Evolutionary conservation across 1,139 yeast species (phyloP).

Genomic region (Geotrichum aggregatum): DNA sequence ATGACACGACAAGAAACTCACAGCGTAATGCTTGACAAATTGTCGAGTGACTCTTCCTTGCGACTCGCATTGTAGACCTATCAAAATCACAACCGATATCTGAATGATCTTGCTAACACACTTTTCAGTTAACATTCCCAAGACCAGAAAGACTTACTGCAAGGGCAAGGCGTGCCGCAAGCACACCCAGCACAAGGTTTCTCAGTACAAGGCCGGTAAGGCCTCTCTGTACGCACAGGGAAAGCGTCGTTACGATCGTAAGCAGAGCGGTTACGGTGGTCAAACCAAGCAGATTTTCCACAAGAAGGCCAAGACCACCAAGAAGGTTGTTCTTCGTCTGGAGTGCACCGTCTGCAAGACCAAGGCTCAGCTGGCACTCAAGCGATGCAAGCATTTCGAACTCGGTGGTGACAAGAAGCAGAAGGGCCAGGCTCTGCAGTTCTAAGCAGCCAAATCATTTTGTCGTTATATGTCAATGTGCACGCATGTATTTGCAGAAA

Average conservation of each 20-base stretch:
- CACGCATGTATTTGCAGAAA: neutral
- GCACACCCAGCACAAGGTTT: conserved; percentile 99
- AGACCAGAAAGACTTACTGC: conserved; percentile 99
- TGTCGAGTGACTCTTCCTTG: neutral
- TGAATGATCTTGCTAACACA: conserved; percentile 13
- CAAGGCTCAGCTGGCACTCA: conserved; percentile 94
- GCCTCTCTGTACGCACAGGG: conserved; percentile 99
- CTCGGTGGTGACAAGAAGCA: conserved; percentile 99
- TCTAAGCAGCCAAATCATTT: conserved; percentile 49
- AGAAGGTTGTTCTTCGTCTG: conserved; percentile 98
- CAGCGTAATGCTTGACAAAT: no score
- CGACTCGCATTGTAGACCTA: neutral
- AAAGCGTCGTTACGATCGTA: conserved; percentile 99
- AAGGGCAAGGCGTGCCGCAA: conserved; percentile 98
- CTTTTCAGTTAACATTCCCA: conserved; percentile 95
- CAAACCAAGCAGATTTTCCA: conserved; percentile 99
- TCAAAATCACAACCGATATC: neutral
- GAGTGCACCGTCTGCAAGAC: conserved; percentile 99
- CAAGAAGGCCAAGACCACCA: conserved; percentile 99
- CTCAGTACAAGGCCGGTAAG: conserved; percentile 99
- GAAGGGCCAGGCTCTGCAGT: conserved; percentile 98
- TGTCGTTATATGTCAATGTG: neutral
- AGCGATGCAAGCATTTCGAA: conserved; percentile 99
- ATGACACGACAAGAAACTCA: no score
- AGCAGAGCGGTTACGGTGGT: conserved; percentile 99